phyloP scores from a whole-genome alignment of 2,329 filamentous ascomycete genomes.

The Aspergillus neotritici region DNA sequence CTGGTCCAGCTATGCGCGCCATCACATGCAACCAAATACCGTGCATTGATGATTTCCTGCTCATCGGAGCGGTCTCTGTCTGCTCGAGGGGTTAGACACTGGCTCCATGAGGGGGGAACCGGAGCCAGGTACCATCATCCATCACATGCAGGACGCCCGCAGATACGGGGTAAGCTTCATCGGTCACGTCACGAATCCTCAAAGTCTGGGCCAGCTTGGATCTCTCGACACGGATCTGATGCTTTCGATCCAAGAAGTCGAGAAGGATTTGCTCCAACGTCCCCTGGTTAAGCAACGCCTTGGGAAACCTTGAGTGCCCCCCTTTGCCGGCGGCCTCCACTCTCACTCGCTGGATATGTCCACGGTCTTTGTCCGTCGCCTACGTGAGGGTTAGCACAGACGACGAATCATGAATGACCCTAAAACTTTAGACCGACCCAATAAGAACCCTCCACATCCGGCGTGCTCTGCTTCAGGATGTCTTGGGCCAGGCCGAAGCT shows the following conservation, averaged over 20 bases:
- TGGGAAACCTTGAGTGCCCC: slow-evolving; percentile 4
- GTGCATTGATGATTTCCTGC: slow-evolving; percentile 2
- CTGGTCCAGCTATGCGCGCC: slow-evolving; percentile 12
- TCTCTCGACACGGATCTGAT: slow-evolving; percentile 6
- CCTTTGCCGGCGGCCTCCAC: neutral
- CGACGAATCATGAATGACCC: neutral
- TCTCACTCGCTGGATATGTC: slow-evolving; percentile 7
- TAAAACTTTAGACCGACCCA: slow-evolving; percentile 9
- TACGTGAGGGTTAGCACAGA: neutral
- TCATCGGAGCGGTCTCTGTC: neutral
- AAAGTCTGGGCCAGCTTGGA: slow-evolving; percentile 5
- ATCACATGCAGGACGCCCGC: neutral
- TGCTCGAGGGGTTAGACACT: neutral
- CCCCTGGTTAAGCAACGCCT: slow-evolving; percentile 13
- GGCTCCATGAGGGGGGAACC: no score
- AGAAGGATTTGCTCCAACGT: slow-evolving; percentile 10
- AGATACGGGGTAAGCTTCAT: slow-evolving; percentile 1
- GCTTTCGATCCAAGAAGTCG: slow-evolving; percentile 2
- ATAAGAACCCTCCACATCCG: slow-evolving; percentile 9
- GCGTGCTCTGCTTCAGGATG: slow-evolving; percentile 1
- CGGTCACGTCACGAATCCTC: neutral
- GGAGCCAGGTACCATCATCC: neutral
- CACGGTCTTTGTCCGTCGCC: slow-evolving; percentile 2
- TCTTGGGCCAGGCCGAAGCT: slow-evolving; percentile 56
- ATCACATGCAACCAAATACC: slow-evolving; percentile 16